Evolutionary conservation across 331 rosid genomes (phyloP).

Genomic region (Acacia pycnantha): DNA sequence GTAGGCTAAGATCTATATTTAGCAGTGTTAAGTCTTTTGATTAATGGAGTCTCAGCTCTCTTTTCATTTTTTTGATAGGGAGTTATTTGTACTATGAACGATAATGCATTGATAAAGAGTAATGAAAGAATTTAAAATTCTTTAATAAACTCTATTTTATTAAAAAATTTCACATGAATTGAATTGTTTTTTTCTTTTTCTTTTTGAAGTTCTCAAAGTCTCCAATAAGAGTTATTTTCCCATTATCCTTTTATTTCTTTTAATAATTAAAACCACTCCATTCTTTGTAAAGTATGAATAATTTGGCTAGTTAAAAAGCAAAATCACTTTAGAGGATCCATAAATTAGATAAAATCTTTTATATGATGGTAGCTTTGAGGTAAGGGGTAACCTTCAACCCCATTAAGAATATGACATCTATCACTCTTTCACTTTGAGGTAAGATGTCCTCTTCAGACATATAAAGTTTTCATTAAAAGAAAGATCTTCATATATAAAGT

Average conservation of each 20-base stretch:
- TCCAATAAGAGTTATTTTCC: background rate
- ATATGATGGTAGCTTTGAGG: background rate
- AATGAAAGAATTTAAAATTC: background rate
- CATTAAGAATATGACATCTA: background rate
- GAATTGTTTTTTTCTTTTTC: too few species aligned
- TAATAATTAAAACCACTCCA: background rate
- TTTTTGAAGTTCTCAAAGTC: background rate
- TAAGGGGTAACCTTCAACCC: constrained; percentile 25
- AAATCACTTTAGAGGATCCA: background rate
- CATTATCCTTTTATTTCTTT: background rate
- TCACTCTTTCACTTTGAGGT: background rate
- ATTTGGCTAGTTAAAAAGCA: background rate
- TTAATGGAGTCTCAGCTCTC: background rate
- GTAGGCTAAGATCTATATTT: too few species aligned
- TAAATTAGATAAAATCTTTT: background rate
- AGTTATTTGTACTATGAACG: too few species aligned
- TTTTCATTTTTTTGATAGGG: background rate
- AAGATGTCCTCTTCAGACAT: background rate
- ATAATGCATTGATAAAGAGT: background rate
- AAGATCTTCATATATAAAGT: background rate
- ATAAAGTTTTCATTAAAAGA: background rate
- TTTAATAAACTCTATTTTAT: background rate
- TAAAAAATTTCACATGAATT: too few species aligned
- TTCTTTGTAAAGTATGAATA: background rate
- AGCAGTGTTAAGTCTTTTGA: background rate